phyloP scores from a whole-genome alignment of 306 rosid genomes.

The Hylodesmum podocarpum region DNA sequence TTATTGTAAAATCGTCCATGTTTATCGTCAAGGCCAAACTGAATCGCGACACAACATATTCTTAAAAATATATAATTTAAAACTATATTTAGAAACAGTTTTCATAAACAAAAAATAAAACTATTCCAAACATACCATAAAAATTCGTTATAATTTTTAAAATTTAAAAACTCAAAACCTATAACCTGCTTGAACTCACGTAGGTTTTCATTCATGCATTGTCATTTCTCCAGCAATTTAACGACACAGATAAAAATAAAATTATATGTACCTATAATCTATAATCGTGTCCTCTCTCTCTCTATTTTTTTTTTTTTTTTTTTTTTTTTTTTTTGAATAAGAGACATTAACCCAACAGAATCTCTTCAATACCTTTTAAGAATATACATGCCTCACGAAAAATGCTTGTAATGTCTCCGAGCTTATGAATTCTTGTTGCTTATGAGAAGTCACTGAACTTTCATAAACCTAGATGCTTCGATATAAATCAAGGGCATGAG shows the following conservation, averaged over 20 bases:
- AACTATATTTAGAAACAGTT: too few species aligned
- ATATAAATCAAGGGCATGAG: constrained; percentile 21
- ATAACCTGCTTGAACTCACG: too few species aligned
- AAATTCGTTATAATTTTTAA: too few species aligned
- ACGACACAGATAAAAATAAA: not conserved
- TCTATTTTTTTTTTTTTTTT: not conserved
- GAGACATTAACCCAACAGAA: not conserved
- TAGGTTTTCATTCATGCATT: not conserved
- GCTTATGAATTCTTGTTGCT: not conserved
- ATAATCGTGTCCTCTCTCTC: not conserved
- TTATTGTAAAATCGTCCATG: too few species aligned
- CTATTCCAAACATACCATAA: too few species aligned
- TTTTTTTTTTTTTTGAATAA: not conserved
- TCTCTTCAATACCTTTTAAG: not conserved
- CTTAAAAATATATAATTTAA: too few species aligned
- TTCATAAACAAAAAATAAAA: too few species aligned
- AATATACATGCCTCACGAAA: not conserved
- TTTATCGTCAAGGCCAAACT: too few species aligned
- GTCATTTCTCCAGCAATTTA: not conserved
- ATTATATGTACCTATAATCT: not conserved
- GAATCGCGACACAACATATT: too few species aligned
- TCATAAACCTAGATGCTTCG: constrained; percentile 26
- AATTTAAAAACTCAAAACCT: too few species aligned
- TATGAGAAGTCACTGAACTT: constrained; percentile 14
- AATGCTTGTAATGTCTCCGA: not conserved